Evolutionary conservation across 768 basidiomycete species (phyloP).

Genomic region (Mycena leptocephala): DNA sequence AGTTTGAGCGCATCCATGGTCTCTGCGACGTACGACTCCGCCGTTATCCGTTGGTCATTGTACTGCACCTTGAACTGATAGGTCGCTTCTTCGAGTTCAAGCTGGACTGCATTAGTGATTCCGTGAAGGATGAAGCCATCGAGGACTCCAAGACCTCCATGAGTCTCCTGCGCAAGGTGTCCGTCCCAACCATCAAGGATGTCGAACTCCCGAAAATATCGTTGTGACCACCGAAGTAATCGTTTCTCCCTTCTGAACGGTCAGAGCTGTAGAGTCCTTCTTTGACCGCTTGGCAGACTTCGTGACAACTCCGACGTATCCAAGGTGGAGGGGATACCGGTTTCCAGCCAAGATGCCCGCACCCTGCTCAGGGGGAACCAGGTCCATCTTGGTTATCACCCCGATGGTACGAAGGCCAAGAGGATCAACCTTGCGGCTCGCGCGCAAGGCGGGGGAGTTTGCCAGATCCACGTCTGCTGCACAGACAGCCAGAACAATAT

Average conservation of each 20-base stretch:
- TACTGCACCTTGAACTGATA: constrained; percentile 99
- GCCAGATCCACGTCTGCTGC: constrained; percentile 99
- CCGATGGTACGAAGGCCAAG: constrained; percentile 96
- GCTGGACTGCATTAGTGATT: constrained; percentile 97
- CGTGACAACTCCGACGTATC: constrained; percentile 97
- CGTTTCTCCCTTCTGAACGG: constrained; percentile 73
- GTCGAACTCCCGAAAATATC: constrained; percentile 75
- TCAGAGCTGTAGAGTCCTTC: constrained; percentile 64
- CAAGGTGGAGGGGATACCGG: constrained; percentile 96
- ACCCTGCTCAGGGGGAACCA: constrained; percentile 90
- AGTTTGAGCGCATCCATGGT: constrained; percentile 94
- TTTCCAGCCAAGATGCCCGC: constrained; percentile 88
- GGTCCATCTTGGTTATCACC: constrained; percentile 99
- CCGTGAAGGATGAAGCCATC: constrained; percentile 97
- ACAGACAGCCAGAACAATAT: constrained; percentile 98
- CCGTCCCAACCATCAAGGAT: constrained; percentile 91
- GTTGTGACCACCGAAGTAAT: constrained; percentile 77
- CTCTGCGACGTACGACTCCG: constrained; percentile 98
- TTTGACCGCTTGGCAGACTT: constrained; percentile 77
- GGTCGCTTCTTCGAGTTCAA: constrained; percentile 96
- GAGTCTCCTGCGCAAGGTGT: constrained; percentile 89
- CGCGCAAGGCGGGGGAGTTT: constrained; percentile 95
- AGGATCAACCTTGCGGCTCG: constrained; percentile 95
- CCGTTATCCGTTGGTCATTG: constrained; percentile 94
- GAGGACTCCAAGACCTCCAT: constrained; percentile 99